Percentiles rank a stretch among this genome's conserved stretches.
phyloP scores from a whole-genome alignment of 2,329 filamentous ascomycete genomes.

The Berkeleyomyces rouxiae region DNA sequence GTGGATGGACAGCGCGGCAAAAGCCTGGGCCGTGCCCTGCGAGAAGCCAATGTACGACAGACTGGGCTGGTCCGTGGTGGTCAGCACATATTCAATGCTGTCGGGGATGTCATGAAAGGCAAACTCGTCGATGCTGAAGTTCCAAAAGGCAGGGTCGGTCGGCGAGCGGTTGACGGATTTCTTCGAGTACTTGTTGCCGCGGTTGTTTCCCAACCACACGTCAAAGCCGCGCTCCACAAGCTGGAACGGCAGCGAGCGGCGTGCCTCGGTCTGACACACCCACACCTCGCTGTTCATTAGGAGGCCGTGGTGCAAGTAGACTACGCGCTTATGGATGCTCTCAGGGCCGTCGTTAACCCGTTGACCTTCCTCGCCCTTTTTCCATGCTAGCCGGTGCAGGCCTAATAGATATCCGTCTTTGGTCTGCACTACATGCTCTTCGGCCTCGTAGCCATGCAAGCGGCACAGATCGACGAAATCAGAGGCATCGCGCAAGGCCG shows the following conservation, averaged over 20 bases:
- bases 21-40: conserved; percentile 91
- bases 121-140: conserved; percentile 97
- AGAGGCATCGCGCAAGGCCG: conserved; percentile 63
- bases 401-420: conserved; percentile 86
- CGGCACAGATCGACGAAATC: conserved; percentile 93
- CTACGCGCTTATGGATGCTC: conserved; percentile 62
- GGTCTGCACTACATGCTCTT: conserved; percentile 93
- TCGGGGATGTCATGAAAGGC: conserved; percentile 95
- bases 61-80: conserved; percentile 64
- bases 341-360: conserved; percentile 57
- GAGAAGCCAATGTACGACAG: conserved; percentile 95
- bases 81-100: conserved; percentile 79
- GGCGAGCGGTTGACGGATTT: conserved; percentile 69
- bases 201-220: conserved; percentile 95
- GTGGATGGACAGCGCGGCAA: conserved; percentile 82
- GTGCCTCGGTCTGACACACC: conserved; percentile 77
- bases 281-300: conserved; percentile 99
- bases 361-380: conserved; percentile 61
- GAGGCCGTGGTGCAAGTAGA: conserved; percentile 88
- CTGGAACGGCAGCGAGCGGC: conserved; percentile 74
- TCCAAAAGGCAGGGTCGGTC: conserved; percentile 68
- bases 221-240: conserved; percentile 86
- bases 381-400: conserved; percentile 72
- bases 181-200: conserved; percentile 98
- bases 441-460: conserved; percentile 78